Evolutionary conservation across 495 filamentous ascomycete species (phyloP).

Genomic region (Patellaria atrata): DNA sequence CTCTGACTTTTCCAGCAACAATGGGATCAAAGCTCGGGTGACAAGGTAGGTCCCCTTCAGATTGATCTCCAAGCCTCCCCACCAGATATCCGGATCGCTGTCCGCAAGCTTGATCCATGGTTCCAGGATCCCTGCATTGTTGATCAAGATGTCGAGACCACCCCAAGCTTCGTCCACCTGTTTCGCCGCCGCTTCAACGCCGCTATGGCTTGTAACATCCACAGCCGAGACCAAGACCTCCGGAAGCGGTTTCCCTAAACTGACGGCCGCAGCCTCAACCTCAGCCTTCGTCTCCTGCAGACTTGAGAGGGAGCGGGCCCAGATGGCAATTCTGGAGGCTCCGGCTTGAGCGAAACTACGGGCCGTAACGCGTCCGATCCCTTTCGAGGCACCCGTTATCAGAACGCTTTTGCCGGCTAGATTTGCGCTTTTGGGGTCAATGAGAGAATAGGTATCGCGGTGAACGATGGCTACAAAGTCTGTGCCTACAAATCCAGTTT

Average conservation of each 20-base stretch:
- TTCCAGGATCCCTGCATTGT: constrained; percentile 7
- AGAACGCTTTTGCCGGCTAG: constrained; percentile 14
- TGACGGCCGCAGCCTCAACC: too few species aligned
- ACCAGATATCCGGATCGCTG: not conserved
- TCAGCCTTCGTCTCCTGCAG: too few species aligned
- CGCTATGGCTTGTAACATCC: too few species aligned
- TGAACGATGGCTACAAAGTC: too few species aligned
- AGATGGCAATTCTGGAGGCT: constrained; percentile 12
- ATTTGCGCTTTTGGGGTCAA: too few species aligned
- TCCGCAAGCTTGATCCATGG: constrained; percentile 3
- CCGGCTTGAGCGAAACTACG: constrained; percentile 14
- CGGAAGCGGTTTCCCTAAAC: too few species aligned
- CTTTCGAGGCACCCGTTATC: constrained; percentile 12
- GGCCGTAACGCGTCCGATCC: constrained; percentile 12
- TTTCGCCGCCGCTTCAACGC: too few species aligned
- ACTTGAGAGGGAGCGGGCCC: too few species aligned
- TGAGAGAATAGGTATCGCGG: too few species aligned
- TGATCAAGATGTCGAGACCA: constrained; percentile 11
- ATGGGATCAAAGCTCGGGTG: constrained; percentile 3
- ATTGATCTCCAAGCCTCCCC: constrained; percentile 4
- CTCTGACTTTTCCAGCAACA: constrained; percentile 1
- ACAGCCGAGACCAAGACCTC: too few species aligned
- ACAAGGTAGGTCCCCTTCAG: constrained; percentile 1
- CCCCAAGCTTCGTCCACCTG: too few species aligned
- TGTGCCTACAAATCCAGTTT: too few species aligned